These are phyloP conservation scores for Cyberlindnera mississippiensis DNA, from an alignment of 805 yeast species.

Conservation along the genomic window DNA sequence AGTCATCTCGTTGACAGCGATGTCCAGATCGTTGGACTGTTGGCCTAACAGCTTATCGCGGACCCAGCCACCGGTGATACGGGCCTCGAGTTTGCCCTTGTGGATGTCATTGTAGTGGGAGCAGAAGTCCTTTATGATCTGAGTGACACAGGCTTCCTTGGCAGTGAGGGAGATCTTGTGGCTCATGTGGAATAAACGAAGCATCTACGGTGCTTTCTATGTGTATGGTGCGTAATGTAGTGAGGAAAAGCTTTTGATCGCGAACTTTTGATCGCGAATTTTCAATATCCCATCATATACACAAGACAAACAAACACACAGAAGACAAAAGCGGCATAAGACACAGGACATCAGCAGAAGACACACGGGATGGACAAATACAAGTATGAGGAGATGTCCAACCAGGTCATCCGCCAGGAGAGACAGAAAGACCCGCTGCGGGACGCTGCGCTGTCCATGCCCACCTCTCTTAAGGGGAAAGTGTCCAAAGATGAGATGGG, in stretches of 20 bases:
- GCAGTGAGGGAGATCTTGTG: too few species aligned
- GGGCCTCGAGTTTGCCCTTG: conserved; percentile 48
- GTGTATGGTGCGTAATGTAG: too few species aligned
- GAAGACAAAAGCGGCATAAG: background rate
- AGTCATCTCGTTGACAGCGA: conserved; percentile 78
- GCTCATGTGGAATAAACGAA: too few species aligned
- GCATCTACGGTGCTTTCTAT: too few species aligned
- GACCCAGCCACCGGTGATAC: conserved; percentile 99
- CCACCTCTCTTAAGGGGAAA: conserved; percentile 68
- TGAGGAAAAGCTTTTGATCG: too few species aligned
- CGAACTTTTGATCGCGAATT: too few species aligned
- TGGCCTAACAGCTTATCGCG: conserved; percentile 85
- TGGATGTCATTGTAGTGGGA: conserved; percentile 3
- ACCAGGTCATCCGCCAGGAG: conserved; percentile 63
- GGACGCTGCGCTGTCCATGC: conserved; percentile 55
- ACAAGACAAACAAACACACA: too few species aligned
- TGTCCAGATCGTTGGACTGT: conserved; percentile 83
- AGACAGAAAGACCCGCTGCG: conserved; percentile 37
- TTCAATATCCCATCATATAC: too few species aligned
- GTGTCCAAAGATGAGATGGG: conserved; percentile 75
- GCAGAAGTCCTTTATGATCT: conserved; percentile 39
- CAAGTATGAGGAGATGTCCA: conserved; percentile 72
- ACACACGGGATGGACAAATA: conserved; percentile 31
- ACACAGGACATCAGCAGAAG: background rate
- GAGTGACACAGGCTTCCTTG: conserved; percentile 29